Evolutionary conservation across 2,329 filamentous ascomycete species (phyloP).

Genomic region (Sporothrix pallida): DNA sequence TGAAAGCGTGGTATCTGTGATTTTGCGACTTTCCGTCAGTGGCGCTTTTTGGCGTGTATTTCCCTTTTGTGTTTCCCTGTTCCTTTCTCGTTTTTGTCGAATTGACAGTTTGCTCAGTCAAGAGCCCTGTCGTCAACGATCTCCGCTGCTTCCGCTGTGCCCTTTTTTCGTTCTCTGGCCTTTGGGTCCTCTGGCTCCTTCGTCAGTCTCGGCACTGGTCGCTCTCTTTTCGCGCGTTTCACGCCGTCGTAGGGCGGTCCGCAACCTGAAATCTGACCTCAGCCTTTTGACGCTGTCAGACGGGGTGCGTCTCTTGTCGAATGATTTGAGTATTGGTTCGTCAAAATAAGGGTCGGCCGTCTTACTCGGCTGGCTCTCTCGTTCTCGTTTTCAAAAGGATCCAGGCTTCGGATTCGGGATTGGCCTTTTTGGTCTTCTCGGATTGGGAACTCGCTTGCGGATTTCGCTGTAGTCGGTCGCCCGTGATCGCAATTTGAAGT

Average conservation of each 20-base stretch:
- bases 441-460: not conserved
- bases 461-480: not conserved
- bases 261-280: not conserved
- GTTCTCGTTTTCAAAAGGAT: not conserved
- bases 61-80: not conserved
- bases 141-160: conserved; percentile 2
- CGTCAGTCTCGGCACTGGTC: conserved; percentile 18
- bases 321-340: not conserved
- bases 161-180: not conserved
- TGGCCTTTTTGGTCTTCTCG: not conserved
- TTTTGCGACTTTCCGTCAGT: conserved; percentile 9
- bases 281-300: conserved; percentile 8
- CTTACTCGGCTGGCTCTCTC: not conserved
- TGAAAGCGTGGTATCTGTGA: conserved; percentile 7
- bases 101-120: not conserved
- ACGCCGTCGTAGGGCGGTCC: conserved; percentile 7
- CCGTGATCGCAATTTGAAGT: conserved; percentile 19
- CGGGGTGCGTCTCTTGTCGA: not conserved
- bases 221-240: conserved; percentile 15
- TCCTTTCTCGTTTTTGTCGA: not conserved
- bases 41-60: not conserved
- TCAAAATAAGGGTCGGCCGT: not conserved
- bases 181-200: conserved; percentile 5
- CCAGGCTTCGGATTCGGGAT: not conserved
- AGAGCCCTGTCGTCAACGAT: not conserved